Base-by-base conservation (phyloP, 129 eudicot genomes). In the Artemisia annua region DNA sequence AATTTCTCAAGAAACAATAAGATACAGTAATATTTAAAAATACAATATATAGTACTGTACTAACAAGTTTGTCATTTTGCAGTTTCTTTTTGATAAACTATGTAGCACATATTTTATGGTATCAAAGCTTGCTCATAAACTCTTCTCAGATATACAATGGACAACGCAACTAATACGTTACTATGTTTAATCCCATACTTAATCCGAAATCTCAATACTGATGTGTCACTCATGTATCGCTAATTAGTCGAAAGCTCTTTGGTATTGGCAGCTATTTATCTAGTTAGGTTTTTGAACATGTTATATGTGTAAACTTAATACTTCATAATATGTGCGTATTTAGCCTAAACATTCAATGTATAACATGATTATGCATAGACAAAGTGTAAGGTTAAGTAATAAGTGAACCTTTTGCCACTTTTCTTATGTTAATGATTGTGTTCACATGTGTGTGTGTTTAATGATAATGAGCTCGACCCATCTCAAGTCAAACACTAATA, bases 401-500 rank as follows among this genome's bases (percentile, higher is more conserved):
- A 68, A 78, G 82, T 71, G 78, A 78, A 71, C 73, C 78, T 78
- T 78, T 76, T 44, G 59, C 35, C 59, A 6, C 57, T 65, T 39
- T 78, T 64, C 63, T 71, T 35, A 46, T 55, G 73, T 71, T 71
- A 71, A 78, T 78, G 48, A 78, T 78, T 53, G 70, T 71, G 78
- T 78, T 30, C 82, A 78, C 82, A 78, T 78, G 82, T 78, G 61
- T 63, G 82, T 35, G 60, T 46, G 30, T 44, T 46, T 65, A 39
- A 78, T 78, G 82, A 78, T 78, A 77, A 78, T 71, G 67, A 71
- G 22, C 19, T 73, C 77, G 72, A 78, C 78, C 78, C 73, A 59
- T 14, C 55, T 39, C 75, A 71, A 66, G 82, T 72, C 82, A 78
- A 78, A 72, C 82, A 75, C 78, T 78, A 78, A 78, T 78, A 73